Conservation (phyloP, 2,329 filamentous ascomycete species). For the Ceratocystiopsis minuta region DNA sequence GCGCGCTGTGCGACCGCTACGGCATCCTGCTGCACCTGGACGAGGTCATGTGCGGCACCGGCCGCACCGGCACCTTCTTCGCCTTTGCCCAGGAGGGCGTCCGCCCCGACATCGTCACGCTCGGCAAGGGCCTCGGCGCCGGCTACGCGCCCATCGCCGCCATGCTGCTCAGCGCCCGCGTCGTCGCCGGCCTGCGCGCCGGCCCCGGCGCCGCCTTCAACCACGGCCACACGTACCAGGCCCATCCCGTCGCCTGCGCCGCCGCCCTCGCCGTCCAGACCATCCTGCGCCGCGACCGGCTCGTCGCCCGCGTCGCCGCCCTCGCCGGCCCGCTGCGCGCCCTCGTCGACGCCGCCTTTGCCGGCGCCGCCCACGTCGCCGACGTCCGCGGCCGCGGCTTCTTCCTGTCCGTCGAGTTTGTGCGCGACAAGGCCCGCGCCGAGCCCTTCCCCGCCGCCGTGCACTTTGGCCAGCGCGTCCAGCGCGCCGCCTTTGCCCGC, state of each 20-base stretch:
- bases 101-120: slow-evolving; percentile 42
- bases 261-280: slow-evolving; percentile 44
- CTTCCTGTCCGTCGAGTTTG: slow-evolving; percentile 32
- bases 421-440: slow-evolving; percentile 14
- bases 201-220: slow-evolving; percentile 16
- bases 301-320: slow-evolving; percentile 37
- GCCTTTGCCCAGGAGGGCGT: slow-evolving; percentile 40
- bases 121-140: slow-evolving; percentile 48
- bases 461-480: slow-evolving; percentile 15
- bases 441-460: slow-evolving; percentile 15
- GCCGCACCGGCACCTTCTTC: slow-evolving; percentile 39
- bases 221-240: slow-evolving; percentile 46
- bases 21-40: slow-evolving; percentile 63
- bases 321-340: slow-evolving; percentile 33
- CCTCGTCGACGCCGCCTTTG: slow-evolving; percentile 22
- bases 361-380: slow-evolving; percentile 26
- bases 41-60: slow-evolving; percentile 57
- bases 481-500: slow-evolving; percentile 14
- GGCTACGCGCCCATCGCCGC: slow-evolving; percentile 46
- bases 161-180: slow-evolving; percentile 32
- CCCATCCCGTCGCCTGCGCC: slow-evolving; percentile 39
- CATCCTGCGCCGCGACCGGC: slow-evolving; percentile 35
- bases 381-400: slow-evolving; percentile 42
- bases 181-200: slow-evolving; percentile 26
- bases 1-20: slow-evolving; percentile 48